Percentiles rank a stretch among this genome's conserved stretches.
These are phyloP conservation scores for Magnusiomyces suaveolens DNA, from an alignment of 1,139 yeast genomes.

Conservation along the genomic window DNA sequence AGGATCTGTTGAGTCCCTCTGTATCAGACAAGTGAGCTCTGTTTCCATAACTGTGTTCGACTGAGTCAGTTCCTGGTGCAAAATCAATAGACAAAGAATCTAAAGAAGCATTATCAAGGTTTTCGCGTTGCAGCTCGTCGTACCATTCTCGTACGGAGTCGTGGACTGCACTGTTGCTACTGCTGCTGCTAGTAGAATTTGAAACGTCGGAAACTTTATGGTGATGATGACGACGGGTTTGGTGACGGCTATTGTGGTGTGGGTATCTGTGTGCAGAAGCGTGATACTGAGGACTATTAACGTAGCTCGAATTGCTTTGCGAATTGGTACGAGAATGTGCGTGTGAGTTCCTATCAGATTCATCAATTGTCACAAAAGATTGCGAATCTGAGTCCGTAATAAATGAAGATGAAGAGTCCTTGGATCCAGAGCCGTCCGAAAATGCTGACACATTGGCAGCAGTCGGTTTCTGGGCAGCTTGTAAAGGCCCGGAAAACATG, in stretches of 20 bases:
- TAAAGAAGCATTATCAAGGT: slow-evolving; percentile 5
- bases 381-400: neutral
- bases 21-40: no score
- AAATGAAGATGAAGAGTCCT: neutral
- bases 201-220: neutral
- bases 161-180: neutral
- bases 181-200: neutral
- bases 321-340: neutral
- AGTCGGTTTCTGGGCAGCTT: neutral
- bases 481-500: neutral
- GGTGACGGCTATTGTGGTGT: neutral
- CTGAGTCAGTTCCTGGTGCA: slow-evolving; percentile 7
- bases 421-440: neutral
- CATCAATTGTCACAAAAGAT: neutral
- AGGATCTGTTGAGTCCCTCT: no score
- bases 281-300: neutral
- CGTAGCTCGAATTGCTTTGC: neutral
- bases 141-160: slow-evolving; percentile 9
- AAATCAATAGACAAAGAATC: slow-evolving; percentile 8
- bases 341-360: neutral
- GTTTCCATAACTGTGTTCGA: slow-evolving; percentile 12
- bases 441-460: neutral
- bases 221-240: neutral
- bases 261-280: neutral
- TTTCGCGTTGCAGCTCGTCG: slow-evolving; percentile 1